These are phyloP conservation scores for Pelagophyceae sp. DNA, from an alignment of 352 stramenopile genomes.

Conservation along the genomic window DNA sequence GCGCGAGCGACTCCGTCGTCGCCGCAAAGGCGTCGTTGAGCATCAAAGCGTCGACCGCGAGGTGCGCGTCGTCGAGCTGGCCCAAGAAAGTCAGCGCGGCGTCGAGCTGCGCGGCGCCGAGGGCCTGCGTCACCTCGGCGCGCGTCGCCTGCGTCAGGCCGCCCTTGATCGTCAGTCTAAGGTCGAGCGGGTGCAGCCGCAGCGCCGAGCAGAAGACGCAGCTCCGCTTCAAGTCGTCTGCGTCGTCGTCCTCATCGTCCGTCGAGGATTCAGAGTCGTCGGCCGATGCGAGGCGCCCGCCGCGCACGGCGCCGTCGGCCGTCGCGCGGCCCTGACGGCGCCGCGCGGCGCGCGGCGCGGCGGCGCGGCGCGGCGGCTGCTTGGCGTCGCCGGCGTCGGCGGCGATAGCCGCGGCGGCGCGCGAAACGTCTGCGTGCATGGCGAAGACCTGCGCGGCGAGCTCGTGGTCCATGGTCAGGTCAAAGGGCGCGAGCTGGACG, in stretches of 20 bases:
- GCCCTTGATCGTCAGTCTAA: not conserved
- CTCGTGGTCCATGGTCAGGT: constrained; percentile 6
- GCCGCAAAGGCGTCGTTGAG: constrained; percentile 3
- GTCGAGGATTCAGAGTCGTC: not conserved
- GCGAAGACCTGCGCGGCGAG: not conserved
- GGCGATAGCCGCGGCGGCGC: not conserved
- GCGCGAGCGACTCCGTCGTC: not conserved
- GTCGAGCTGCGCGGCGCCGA: not conserved
- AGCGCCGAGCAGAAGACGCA: not conserved
- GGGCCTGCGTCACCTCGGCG: not conserved
- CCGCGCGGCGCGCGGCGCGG: too few relatives aligned
- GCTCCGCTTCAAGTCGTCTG: too few relatives aligned
- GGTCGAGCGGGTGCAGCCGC: constrained; percentile 2
- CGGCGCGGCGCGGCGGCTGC: not conserved
- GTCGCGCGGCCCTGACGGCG: not conserved
- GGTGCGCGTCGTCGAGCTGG: constrained; percentile 5
- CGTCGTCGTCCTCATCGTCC: too few relatives aligned
- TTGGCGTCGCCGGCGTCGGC: not conserved
- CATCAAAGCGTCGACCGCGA: not conserved
- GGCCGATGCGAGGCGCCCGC: too few relatives aligned
- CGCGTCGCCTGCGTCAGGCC: not conserved
- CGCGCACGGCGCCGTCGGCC: too few relatives aligned
- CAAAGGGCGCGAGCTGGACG: not conserved
- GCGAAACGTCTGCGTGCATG: not conserved
- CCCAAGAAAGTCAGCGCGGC: not conserved